Percentiles rank a stretch among this genome's conserved stretches.
Evolutionary conservation across 1,284 basidiomycete genomes (phyloP).

Genomic region (Ceratobasidium sp.): DNA sequence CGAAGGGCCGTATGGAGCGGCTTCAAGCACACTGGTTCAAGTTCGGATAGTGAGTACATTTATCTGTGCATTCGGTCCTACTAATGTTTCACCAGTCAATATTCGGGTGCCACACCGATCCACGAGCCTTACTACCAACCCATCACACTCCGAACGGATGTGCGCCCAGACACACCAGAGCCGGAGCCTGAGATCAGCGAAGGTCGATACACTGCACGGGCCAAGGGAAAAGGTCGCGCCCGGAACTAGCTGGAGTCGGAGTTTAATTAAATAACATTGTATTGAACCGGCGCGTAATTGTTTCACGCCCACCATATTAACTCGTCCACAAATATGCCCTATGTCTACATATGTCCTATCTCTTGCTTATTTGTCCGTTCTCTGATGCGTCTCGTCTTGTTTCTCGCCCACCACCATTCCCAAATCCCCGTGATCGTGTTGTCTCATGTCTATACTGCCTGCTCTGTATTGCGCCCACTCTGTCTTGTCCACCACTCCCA

Average conservation of each 20-base stretch:
- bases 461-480: too few species aligned
- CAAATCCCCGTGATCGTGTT: too few species aligned
- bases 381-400: too few species aligned
- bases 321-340: too few species aligned
- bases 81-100: not conserved
- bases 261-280: not conserved
- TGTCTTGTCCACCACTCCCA: too few species aligned
- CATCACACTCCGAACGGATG: not conserved
- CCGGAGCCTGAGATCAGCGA: not conserved
- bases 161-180: conserved; percentile 7
- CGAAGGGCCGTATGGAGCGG: not conserved
- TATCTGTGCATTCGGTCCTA: not conserved
- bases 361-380: too few species aligned
- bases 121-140: not conserved
- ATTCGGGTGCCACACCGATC: not conserved
- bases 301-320: too few species aligned
- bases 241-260: not conserved
- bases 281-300: too few species aligned
- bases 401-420: too few species aligned
- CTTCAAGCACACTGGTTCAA: conserved; percentile 6
- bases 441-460: too few species aligned
- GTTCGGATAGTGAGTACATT: not conserved
- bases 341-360: too few species aligned
- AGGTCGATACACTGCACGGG: not conserved
- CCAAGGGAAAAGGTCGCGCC: conserved; percentile 13